Conservation (phyloP, 768 basidiomycete genomes). For the Xerocomellus amylosporus region DNA sequence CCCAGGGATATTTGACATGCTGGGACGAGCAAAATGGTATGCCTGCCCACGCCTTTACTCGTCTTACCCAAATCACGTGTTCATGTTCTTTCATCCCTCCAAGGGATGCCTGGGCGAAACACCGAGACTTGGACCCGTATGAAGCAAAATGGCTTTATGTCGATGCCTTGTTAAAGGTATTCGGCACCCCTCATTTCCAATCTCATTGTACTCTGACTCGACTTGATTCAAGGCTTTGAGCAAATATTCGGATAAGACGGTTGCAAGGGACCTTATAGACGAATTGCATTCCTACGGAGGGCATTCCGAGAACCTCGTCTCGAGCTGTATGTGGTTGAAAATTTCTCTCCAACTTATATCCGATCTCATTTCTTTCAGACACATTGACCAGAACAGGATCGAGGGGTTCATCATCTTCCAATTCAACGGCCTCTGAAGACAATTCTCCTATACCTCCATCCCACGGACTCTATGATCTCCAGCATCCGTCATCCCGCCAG, state of each 20-base stretch:
- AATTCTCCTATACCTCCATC: conserved; percentile 20
- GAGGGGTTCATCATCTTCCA: conserved; percentile 60
- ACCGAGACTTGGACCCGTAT: conserved; percentile 70
- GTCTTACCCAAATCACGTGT: conserved; percentile 20
- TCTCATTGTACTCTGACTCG: background rate
- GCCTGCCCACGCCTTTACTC: conserved; percentile 14
- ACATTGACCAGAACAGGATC: conserved; percentile 44
- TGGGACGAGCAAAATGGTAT: conserved; percentile 91
- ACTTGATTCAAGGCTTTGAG: conserved; percentile 55
- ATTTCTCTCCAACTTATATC: background rate
- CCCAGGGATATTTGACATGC: conserved; percentile 87
- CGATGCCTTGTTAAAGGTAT: conserved; percentile 79
- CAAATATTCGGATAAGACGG: conserved; percentile 80
- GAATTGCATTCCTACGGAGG: conserved; percentile 78
- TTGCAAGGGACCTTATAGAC: conserved; percentile 68
- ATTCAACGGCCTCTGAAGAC: conserved; percentile 54
- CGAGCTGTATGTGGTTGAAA: conserved; percentile 51
- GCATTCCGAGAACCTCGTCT: conserved; percentile 59
- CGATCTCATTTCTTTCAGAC: conserved; percentile 19
- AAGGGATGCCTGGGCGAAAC: conserved; percentile 96
- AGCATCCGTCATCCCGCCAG: conserved; percentile 8
- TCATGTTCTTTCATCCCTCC: conserved; percentile 2
- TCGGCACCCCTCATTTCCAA: conserved; percentile 1
- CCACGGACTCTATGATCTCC: conserved; percentile 15
- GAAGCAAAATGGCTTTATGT: conserved; percentile 92